phyloP scores from a whole-genome alignment of 306 rosid genomes.

The Quercus alba region DNA sequence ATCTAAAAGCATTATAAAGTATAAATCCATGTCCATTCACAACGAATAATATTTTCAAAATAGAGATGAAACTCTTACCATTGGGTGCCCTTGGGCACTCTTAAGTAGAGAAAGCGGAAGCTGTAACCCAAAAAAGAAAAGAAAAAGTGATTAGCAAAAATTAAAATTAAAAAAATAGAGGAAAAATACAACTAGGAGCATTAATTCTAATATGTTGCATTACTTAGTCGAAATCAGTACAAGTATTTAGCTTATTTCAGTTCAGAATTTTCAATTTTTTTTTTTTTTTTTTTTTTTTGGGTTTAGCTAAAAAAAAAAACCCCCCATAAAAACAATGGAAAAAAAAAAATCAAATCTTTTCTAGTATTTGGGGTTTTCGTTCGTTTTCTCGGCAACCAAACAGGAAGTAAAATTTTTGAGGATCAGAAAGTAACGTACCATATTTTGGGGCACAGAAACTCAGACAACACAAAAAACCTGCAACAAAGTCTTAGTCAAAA shows the following conservation, averaged over 20 bases:
- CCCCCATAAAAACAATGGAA: background rate
- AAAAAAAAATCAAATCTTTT: no score
- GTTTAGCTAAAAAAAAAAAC: background rate
- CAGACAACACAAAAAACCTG: constrained; percentile 10
- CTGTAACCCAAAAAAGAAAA: constrained; percentile 36
- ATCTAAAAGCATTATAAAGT: background rate
- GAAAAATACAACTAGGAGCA: background rate
- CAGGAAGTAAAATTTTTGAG: background rate
- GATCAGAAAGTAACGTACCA: constrained; percentile 17
- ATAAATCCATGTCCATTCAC: background rate
- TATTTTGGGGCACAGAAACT: background rate
- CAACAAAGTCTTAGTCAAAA: background rate
- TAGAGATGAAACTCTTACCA: constrained; percentile 39
- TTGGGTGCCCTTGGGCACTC: constrained; percentile 96
- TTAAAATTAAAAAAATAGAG: background rate
- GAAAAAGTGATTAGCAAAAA: background rate
- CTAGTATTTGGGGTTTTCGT: background rate
- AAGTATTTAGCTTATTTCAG: background rate
- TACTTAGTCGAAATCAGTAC: background rate
- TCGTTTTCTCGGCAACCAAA: constrained; percentile 4
- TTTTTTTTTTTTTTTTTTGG: background rate
- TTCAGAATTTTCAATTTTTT: background rate
- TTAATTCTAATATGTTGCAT: background rate
- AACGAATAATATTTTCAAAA: background rate
- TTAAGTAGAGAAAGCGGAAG: constrained; percentile 92